A percentile compares a stretch with the other conserved stretches of the same genome.
Conservation (phyloP, 1,284 basidiomycete species). For the Fomitopsis palustris region DNA sequence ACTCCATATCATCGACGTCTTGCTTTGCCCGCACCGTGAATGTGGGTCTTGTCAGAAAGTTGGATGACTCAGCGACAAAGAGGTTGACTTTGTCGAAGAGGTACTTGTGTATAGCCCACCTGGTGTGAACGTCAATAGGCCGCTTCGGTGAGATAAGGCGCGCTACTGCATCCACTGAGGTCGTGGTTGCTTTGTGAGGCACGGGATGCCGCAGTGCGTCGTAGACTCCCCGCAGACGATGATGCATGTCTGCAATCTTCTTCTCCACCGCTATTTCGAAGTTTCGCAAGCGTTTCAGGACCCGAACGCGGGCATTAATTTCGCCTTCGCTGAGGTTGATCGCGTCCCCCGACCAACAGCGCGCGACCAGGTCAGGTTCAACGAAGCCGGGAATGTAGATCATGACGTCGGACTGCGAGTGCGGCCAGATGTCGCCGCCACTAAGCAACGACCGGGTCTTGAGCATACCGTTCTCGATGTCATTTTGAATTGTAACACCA, state of each 20-base stretch:
- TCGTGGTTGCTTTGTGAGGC: constrained; percentile 46
- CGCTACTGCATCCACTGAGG: constrained; percentile 50
- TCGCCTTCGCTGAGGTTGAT: constrained; percentile 30
- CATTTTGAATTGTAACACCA: constrained; percentile 12
- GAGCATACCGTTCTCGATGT: constrained; percentile 28
- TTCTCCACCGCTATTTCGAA: constrained; percentile 44
- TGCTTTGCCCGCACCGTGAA: constrained; percentile 71
- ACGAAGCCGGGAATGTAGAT: constrained; percentile 57
- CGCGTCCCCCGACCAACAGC: constrained; percentile 39
- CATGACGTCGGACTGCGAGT: constrained; percentile 47
- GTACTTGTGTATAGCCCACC: constrained; percentile 72
- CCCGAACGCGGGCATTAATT: constrained; percentile 52
- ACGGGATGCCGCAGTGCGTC: constrained; percentile 41
- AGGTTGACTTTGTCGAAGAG: constrained; percentile 63
- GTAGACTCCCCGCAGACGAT: constrained; percentile 40
- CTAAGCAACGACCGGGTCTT: constrained; percentile 40
- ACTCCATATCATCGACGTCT: constrained; percentile 56
- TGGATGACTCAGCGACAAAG: constrained; percentile 59
- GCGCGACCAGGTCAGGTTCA: constrained; percentile 38
- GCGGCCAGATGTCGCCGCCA: constrained; percentile 49
- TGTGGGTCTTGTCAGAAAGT: constrained; percentile 53
- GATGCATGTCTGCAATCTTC: constrained; percentile 26
- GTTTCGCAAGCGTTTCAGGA: constrained; percentile 50
- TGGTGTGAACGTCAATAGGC: constrained; percentile 29
- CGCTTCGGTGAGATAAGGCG: constrained; percentile 34